Conservation (phyloP, 1,284 basidiomycete species). For the Naganishia sp. region DNA sequence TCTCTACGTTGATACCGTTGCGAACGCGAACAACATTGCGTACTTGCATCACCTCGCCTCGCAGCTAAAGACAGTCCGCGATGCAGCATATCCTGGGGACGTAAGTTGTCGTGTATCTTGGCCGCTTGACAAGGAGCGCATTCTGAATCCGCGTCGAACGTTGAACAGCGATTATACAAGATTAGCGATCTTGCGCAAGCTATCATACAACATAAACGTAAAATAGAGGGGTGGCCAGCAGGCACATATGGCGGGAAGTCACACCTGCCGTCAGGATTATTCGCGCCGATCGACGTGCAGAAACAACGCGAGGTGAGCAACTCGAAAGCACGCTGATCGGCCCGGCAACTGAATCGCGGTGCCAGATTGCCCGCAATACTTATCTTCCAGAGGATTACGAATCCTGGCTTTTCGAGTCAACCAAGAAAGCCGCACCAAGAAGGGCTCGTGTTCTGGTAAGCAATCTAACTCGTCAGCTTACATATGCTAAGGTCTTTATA, state of each 20-base stretch:
- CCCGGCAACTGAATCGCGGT: not conserved
- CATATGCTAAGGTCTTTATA: not conserved
- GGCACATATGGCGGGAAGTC: conserved; percentile 78
- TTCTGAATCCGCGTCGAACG: conserved; percentile 1
- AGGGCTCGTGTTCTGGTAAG: conserved; percentile 7
- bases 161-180: conserved; percentile 76
- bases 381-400: conserved; percentile 42
- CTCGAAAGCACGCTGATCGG: too few species aligned
- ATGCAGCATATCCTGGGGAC: conserved; percentile 54
- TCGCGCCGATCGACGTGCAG: conserved; percentile 49
- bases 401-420: conserved; percentile 21
- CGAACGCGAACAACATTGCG: conserved; percentile 73
- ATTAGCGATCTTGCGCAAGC: conserved; percentile 85
- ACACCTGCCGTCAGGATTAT: conserved; percentile 76
- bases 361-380: conserved; percentile 36
- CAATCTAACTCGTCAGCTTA: too few species aligned
- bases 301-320: conserved; percentile 11
- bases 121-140: not conserved
- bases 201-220: conserved; percentile 72
- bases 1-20: conserved; percentile 79
- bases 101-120: conserved; percentile 7
- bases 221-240: conserved; percentile 71
- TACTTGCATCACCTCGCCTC: conserved; percentile 79
- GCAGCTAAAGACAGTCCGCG: conserved; percentile 82
- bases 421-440: conserved; percentile 14